phyloP scores from a whole-genome alignment of 225 moss, liverwort and hornwort genomes.

The Takakia lepidozioides region DNA sequence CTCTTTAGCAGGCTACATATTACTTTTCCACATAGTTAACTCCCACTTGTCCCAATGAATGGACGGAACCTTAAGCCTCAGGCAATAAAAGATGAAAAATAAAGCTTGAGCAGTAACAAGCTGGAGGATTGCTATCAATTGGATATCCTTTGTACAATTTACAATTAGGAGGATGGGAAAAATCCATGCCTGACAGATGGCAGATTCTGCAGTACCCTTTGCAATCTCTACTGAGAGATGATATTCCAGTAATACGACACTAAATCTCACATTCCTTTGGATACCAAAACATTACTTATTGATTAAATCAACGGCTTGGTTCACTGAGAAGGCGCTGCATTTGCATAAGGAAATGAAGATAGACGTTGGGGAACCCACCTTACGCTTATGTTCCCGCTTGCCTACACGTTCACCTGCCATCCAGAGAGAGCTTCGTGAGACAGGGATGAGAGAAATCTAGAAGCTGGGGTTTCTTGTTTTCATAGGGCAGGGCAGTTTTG shows the following conservation, averaged over 20 bases:
- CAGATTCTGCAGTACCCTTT: no score
- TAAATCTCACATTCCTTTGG: neutral
- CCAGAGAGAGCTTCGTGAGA: neutral
- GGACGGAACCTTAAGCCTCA: neutral
- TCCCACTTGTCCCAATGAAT: neutral
- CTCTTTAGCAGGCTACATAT: neutral
- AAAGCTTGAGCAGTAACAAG: no score
- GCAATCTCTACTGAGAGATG: neutral
- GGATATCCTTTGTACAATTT: no score
- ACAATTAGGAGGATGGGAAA: no score
- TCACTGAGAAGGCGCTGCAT: no score
- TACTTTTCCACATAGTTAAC: neutral
- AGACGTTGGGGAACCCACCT: conserved; percentile 30
- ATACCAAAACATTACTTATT: no score
- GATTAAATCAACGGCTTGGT: no score
- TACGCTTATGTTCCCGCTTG: conserved; percentile 90
- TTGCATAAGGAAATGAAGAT: no score
- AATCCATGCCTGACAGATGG: no score
- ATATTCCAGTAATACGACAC: neutral
- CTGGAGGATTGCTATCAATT: no score
- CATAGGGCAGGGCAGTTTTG: neutral
- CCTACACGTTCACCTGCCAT: conserved; percentile 61
- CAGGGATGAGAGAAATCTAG: neutral
- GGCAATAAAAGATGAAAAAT: no score
- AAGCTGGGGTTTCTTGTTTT: neutral